phyloP scores from a whole-genome alignment of 805 yeast species.

The Candida ponderosae region DNA sequence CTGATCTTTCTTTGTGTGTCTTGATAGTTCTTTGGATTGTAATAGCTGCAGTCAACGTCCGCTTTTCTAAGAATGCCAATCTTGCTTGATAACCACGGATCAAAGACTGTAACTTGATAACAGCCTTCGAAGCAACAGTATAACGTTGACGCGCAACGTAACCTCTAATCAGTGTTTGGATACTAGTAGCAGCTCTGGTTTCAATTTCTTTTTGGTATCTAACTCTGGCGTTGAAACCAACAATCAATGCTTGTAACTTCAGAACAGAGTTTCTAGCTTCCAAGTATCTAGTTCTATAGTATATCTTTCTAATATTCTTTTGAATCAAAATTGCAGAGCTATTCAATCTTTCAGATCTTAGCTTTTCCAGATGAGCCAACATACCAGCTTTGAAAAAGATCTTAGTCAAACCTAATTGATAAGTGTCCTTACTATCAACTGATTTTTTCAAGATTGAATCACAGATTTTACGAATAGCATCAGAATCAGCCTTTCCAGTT shows the following conservation, averaged over 20 bases:
- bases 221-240: conserved; percentile 55
- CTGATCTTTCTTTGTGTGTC: conserved; percentile 53
- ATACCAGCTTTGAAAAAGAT: conserved; percentile 96
- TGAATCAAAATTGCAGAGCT: conserved; percentile 80
- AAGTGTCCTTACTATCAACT: conserved; percentile 59
- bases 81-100: conserved; percentile 48
- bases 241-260: conserved; percentile 49
- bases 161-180: conserved; percentile 66
- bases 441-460: conserved; percentile 56
- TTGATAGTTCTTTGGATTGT: conserved; percentile 69
- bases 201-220: conserved; percentile 49
- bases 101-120: conserved; percentile 39
- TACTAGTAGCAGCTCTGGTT: conserved; percentile 51
- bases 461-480: conserved; percentile 57
- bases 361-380: conserved; percentile 83
- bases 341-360: conserved; percentile 71
- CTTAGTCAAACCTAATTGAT: conserved; percentile 88
- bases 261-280: conserved; percentile 47
- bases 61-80: conserved; percentile 37
- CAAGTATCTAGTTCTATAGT: conserved; percentile 54
- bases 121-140: conserved; percentile 19
- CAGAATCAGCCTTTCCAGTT: conserved; percentile 41
- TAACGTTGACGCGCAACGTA: conserved; percentile 35
- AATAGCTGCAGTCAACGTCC: conserved; percentile 57
- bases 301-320: conserved; percentile 63